Conservation (phyloP, 2,329 filamentous ascomycete genomes). For the Aspergillus versicolor region DNA sequence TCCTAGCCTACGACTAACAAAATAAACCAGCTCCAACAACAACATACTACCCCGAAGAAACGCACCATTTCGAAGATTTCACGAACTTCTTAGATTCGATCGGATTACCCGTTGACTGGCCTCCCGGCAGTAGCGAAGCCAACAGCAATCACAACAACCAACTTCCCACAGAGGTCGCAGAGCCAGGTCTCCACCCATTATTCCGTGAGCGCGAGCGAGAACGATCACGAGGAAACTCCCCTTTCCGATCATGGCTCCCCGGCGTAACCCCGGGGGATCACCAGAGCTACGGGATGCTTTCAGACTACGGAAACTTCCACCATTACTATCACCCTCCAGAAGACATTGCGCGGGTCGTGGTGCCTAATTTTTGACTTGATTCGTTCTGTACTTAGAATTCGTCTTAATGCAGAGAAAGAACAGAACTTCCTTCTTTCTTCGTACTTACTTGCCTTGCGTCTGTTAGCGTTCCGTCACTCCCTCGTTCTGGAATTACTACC, state of each 20-base stretch:
- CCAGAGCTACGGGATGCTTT: constrained; percentile 32
- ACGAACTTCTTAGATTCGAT: constrained; percentile 37
- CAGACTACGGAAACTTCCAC: constrained; percentile 28
- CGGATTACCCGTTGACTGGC: constrained; percentile 35
- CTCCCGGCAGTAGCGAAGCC: constrained; percentile 27
- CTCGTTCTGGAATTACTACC: not conserved
- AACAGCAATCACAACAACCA: constrained; percentile 28
- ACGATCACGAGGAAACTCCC: constrained; percentile 27
- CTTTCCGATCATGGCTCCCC: constrained; percentile 36
- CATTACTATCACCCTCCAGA: constrained; percentile 5
- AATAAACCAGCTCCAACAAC: constrained; percentile 24
- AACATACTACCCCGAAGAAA: constrained; percentile 31
- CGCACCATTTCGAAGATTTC: constrained; percentile 38
- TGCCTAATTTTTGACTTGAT: constrained; percentile 5
- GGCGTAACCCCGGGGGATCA: constrained; percentile 30
- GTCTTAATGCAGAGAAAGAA: constrained; percentile 1
- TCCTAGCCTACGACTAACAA: not conserved
- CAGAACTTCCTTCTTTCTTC: not conserved
- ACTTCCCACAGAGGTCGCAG: constrained; percentile 23
- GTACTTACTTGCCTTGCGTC: not conserved
- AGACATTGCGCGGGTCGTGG: constrained; percentile 4
- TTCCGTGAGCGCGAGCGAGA: constrained; percentile 8
- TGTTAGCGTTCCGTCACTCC: not conserved
- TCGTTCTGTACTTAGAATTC: not conserved
- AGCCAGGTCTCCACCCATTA: constrained; percentile 21